These are phyloP conservation scores for Neonectria faginata DNA, from an alignment of 2,329 filamentous ascomycete species.

Conservation along the genomic window DNA sequence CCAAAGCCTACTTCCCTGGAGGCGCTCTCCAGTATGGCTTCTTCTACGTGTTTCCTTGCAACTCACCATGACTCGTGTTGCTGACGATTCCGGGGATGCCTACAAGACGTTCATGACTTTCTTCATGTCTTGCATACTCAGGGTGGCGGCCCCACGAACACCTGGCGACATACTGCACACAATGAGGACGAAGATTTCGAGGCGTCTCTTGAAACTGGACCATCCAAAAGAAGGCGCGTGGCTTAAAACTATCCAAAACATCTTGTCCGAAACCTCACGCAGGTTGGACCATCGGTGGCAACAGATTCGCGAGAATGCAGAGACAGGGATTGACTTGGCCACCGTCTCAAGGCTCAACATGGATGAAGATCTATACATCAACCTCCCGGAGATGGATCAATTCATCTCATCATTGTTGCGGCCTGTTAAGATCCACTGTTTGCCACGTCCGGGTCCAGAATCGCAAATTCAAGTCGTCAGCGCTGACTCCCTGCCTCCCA, in stretches of 20 bases:
- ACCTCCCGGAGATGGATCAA: constrained; percentile 16
- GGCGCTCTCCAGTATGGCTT: constrained; percentile 65
- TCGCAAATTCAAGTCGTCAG: neutral
- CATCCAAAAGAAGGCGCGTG: constrained; percentile 5
- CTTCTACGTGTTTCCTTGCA: constrained; percentile 65
- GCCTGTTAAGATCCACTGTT: neutral
- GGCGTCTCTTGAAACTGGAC: constrained; percentile 28
- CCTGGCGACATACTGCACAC: constrained; percentile 22
- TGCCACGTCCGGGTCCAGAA: constrained; percentile 11
- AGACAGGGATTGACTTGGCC: constrained; percentile 7
- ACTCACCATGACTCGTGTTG: constrained; percentile 33
- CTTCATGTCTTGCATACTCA: constrained; percentile 15
- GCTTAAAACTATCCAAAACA: constrained; percentile 9
- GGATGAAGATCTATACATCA: constrained; percentile 9
- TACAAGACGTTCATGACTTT: constrained; percentile 38
- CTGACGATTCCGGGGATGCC: neutral
- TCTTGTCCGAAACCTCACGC: constrained; percentile 2
- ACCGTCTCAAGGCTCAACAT: neutral
- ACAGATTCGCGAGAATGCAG: neutral
- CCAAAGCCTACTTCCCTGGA: constrained; percentile 52
- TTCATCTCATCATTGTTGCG: constrained; percentile 22
- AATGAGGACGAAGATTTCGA: constrained; percentile 30
- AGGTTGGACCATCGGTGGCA: constrained; percentile 13
- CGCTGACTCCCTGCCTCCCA: neutral
- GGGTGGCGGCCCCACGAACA: neutral